phyloP scores from a whole-genome alignment of 75 land plant genomes.

The Cunninghamia lanceolata region DNA sequence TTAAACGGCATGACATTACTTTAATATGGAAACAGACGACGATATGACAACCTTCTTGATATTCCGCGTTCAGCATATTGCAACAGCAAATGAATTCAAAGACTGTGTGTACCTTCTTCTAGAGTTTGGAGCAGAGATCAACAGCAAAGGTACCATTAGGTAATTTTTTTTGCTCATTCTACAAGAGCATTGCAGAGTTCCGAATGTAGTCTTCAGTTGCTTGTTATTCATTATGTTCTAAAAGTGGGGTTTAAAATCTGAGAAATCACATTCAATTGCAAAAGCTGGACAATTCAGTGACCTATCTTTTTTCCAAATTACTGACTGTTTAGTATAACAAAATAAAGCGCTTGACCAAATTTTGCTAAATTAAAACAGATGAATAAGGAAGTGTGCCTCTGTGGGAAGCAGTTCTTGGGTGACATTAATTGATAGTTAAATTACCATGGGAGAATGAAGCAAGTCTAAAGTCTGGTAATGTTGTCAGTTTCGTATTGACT shows the following conservation, averaged over 20 bases:
- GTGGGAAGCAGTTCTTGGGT: conserved; percentile 61
- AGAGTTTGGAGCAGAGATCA: conserved; percentile 66
- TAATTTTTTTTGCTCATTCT: not conserved
- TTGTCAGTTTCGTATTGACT: conserved; percentile 56
- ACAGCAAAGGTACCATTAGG: conserved; percentile 48
- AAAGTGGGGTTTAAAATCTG: not conserved
- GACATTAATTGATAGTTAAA: conserved; percentile 32
- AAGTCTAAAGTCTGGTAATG: conserved; percentile 32
- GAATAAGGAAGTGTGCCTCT: conserved; percentile 69
- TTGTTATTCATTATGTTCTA: not conserved
- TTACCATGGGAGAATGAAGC: conserved; percentile 67
- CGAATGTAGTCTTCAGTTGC: not conserved
- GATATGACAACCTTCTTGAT: not conserved
- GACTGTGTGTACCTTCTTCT: conserved; percentile 65
- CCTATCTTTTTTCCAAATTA: not conserved
- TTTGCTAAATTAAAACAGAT: conserved; percentile 41
- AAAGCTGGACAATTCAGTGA: not conserved
- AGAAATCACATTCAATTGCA: not conserved
- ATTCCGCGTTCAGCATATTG: conserved; percentile 58
- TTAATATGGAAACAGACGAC: not conserved
- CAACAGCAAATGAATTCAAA: conserved; percentile 65
- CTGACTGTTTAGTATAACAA: not conserved
- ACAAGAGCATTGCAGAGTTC: not conserved
- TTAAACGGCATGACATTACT: not conserved
- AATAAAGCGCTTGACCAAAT: not conserved